phyloP scores from a whole-genome alignment of 441 rosid species.

The Populus hybrid region DNA sequence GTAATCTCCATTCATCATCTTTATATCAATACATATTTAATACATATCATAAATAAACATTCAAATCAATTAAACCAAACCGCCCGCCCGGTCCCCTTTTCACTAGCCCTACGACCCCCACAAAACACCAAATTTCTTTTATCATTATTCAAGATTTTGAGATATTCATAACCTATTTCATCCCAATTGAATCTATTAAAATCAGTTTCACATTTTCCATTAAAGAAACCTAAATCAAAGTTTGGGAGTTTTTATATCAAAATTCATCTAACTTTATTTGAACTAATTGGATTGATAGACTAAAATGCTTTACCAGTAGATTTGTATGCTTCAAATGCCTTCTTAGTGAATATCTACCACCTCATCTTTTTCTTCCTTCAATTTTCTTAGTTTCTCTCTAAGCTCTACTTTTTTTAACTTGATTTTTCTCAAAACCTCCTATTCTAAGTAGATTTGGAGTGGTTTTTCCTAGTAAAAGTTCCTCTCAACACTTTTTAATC shows the following conservation, averaged over 20 bases:
- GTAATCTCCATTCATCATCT: too few species aligned
- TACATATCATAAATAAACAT: neutral
- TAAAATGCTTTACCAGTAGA: neutral
- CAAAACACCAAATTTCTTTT: neutral
- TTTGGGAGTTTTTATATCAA: too few species aligned
- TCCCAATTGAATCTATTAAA: too few species aligned
- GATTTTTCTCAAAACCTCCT: neutral
- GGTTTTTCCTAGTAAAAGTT: neutral
- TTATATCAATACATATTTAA: neutral
- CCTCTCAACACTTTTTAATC: too few species aligned
- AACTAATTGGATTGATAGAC: neutral
- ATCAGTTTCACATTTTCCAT: too few species aligned
- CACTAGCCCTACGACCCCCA: neutral
- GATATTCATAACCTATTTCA: neutral
- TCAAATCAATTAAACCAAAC: neutral
- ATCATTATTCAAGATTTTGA: neutral
- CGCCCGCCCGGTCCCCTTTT: too few species aligned
- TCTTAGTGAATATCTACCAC: neutral
- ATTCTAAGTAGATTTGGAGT: neutral
- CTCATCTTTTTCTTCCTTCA: too few species aligned
- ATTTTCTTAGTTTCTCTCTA: neutral
- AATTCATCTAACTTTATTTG: neutral
- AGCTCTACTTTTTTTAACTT: neutral
- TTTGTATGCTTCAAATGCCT: too few species aligned
- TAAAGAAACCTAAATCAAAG: neutral